These are phyloP conservation scores for Trametes pubescens DNA, from an alignment of 1,284 basidiomycete genomes.

Conservation along the genomic window DNA sequence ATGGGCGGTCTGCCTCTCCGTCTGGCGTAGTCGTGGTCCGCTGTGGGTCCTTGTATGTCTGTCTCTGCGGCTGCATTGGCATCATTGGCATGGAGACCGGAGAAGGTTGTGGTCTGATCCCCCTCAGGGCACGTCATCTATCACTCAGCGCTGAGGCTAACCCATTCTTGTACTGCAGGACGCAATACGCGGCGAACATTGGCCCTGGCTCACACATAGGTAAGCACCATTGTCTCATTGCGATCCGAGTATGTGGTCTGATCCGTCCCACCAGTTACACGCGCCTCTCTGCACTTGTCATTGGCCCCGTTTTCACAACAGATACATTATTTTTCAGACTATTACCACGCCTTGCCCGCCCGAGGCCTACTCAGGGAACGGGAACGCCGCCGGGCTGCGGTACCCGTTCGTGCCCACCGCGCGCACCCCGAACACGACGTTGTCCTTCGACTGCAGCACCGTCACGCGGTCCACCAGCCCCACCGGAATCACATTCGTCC, in stretches of 20 bases:
- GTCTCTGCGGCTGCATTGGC: neutral
- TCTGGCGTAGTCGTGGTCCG: neutral
- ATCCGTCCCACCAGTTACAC: neutral
- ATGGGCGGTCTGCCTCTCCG: neutral
- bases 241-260: neutral
- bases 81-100: neutral
- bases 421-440: slow-evolving; percentile 58
- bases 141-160: neutral
- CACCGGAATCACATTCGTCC: slow-evolving; percentile 58
- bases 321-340: neutral
- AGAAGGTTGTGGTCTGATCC: slow-evolving; percentile 18
- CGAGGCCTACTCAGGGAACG: slow-evolving; percentile 37
- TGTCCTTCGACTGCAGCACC: slow-evolving; percentile 57
- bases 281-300: neutral
- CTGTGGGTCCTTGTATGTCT: slow-evolving; percentile 17
- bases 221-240: neutral
- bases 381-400: slow-evolving; percentile 58
- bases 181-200: neutral
- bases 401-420: slow-evolving; percentile 61
- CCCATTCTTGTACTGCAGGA: neutral
- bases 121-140: neutral
- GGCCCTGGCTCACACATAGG: neutral
- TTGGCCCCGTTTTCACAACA: neutral
- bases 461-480: slow-evolving; percentile 52
- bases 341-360: neutral